A percentile compares a stretch with the other conserved stretches of the same genome.
Evolutionary conservation across 2,329 filamentous ascomycete species (phyloP).

Genomic region (Biscogniauxia sp.): DNA sequence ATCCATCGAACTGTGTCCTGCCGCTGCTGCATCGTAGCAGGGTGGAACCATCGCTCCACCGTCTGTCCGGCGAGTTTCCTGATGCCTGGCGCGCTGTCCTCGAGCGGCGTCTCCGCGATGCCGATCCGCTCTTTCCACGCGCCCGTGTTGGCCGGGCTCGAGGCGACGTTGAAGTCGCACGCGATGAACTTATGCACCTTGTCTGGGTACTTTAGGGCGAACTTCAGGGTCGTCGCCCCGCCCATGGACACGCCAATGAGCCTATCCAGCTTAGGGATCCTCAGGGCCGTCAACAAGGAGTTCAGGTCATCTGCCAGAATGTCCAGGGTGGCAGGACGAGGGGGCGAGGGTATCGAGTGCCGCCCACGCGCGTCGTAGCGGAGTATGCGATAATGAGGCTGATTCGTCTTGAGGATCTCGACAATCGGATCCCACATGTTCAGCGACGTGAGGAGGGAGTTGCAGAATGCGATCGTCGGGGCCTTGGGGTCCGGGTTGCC

Average conservation of each 20-base stretch:
- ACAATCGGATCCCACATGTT: slow-evolving; percentile 81
- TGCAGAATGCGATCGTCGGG: slow-evolving; percentile 72
- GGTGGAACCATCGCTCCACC: slow-evolving; percentile 77
- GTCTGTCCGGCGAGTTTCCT: slow-evolving; percentile 66
- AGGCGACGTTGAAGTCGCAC: slow-evolving; percentile 74
- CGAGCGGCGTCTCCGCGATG: slow-evolving; percentile 55
- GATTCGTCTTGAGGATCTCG: slow-evolving; percentile 54
- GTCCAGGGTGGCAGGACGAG: slow-evolving; percentile 57
- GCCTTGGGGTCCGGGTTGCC: slow-evolving; percentile 65
- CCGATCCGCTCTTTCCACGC: slow-evolving; percentile 77
- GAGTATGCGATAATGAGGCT: slow-evolving; percentile 68
- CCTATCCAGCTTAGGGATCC: slow-evolving; percentile 63
- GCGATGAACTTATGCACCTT: slow-evolving; percentile 81
- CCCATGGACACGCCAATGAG: slow-evolving; percentile 79
- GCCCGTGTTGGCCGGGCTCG: slow-evolving; percentile 70
- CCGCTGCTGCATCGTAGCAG: slow-evolving; percentile 43
- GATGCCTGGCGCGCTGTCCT: slow-evolving; percentile 57
- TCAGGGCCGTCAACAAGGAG: slow-evolving; percentile 64
- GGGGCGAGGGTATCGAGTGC: slow-evolving; percentile 45
- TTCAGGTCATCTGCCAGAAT: slow-evolving; percentile 67
- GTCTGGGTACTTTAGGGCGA: slow-evolving; percentile 74
- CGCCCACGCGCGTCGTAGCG: slow-evolving; percentile 77
- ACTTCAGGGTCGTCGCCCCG: slow-evolving; percentile 73
- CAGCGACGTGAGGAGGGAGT: slow-evolving; percentile 75
- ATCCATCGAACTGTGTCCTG: slow-evolving; percentile 53